Evolutionary conservation across 306 rosid genomes (phyloP).

Genomic region (Herpetospermum pedunculosum): DNA sequence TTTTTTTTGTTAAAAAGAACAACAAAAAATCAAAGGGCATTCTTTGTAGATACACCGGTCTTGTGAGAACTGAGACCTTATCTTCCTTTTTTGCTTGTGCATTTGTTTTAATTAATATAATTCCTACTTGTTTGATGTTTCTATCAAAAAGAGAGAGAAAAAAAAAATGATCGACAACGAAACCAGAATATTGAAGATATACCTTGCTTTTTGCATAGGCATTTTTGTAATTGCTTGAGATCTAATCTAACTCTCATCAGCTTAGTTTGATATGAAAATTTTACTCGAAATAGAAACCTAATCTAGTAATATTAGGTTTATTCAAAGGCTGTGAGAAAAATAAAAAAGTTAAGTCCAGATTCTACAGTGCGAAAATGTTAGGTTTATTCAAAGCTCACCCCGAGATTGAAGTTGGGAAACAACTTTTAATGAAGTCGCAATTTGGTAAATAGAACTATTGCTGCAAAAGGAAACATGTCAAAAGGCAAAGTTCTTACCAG

Average conservation of each 20-base stretch:
- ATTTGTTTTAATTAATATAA: not conserved
- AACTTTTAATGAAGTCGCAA: not conserved
- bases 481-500: slow-evolving; percentile 29
- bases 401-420: not conserved
- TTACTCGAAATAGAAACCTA: not conserved
- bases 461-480: not conserved
- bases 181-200: not conserved
- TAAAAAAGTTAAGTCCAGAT: not conserved
- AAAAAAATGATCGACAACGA: not conserved
- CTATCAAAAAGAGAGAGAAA: not conserved
- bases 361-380: not conserved
- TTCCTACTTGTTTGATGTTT: not conserved
- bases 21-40: not conserved
- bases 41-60: not conserved
- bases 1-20: no score
- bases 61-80: not conserved
- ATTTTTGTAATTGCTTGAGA: not conserved
- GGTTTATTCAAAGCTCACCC: not conserved
- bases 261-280: not conserved
- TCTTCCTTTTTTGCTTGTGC: not conserved
- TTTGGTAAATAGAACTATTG: not conserved
- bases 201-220: not conserved
- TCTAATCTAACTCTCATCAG: not conserved
- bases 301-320: no score
- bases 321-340: not conserved